Conservation (phyloP, 2,329 filamentous ascomycete genomes). For the Pseudogymnoascus sp. region DNA sequence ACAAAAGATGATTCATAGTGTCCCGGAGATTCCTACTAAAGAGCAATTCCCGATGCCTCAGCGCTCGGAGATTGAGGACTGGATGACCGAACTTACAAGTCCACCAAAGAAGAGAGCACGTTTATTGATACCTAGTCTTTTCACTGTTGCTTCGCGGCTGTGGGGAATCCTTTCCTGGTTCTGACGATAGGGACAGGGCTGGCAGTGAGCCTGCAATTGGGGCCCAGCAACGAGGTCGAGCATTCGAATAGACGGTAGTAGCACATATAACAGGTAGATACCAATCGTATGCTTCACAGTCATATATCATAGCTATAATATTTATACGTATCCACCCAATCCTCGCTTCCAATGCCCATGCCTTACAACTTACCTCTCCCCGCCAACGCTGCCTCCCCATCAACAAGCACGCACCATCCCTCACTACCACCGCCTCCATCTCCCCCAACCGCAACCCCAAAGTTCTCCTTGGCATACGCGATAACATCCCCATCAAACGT, state of each 20-base stretch:
- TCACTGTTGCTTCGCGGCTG: neutral
- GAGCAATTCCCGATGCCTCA: neutral
- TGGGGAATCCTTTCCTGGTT: neutral
- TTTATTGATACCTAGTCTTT: neutral
- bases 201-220: neutral
- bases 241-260: neutral
- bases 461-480: slow-evolving; percentile 59
- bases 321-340: neutral
- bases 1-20: neutral
- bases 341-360: neutral
- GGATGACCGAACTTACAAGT: neutral
- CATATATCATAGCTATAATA: neutral
- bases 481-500: slow-evolving; percentile 73
- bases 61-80: neutral
- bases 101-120: neutral
- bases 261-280: neutral
- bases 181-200: neutral
- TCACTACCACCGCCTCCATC: slow-evolving; percentile 58
- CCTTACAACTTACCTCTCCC: slow-evolving; percentile 33
- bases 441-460: slow-evolving; percentile 62
- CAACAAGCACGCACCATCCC: slow-evolving; percentile 83
- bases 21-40: neutral
- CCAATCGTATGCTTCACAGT: neutral
- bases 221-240: neutral
- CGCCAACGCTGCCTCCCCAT: slow-evolving; percentile 61